Base-by-base conservation (phyloP, 805 yeast species). In the Barnettozyma populi region DNA sequence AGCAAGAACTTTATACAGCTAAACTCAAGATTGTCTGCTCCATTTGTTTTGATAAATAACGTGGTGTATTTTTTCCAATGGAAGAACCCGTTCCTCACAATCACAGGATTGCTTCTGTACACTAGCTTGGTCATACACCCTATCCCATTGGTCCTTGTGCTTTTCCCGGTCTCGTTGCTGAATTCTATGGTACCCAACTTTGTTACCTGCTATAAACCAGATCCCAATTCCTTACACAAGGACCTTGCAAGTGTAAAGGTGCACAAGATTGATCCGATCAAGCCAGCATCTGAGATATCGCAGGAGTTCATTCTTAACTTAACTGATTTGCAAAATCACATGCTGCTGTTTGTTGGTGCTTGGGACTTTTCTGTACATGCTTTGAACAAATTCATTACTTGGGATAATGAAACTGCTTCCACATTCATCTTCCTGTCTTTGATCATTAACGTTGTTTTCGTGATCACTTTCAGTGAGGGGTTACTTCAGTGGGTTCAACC, bases 301-400 rank as follows among this genome's bases (percentile, higher is more conserved):
- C 72, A 86, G 47, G 96, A 89, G 61, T 89, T 88, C 60, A 65
- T 84, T 19, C 61, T 88, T 48, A 89, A 89, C 61, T 69, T 86
- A 57, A 86, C 95, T 1, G 96, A 89, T 67, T 69, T 88, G 49
- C 96, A 89, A 60, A 89, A 89, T 61, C 84, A 81, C 58, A 82
- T 86, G 87, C 60, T 82, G 27, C 58, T 81, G 13, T 87, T 83
- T 61, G 81, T 84, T 9, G 62, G 68, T 11, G 65, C 71, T 0
- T 88, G 82, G 73, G 92, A 89, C 64, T 71, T 72, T 20, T 44
- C 79, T 5, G 68, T 73, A 19, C 65, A 70, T 55, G 47, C 77
- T 38, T 69, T 85, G 29, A 66, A 69, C 19, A 79, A 76, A 48
- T 80, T 81, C 61, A 78, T 84, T 1, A 82, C 75, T 58, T 88